Base-by-base conservation (phyloP, 768 basidiomycete species). In the Boletus bicolor region DNA sequence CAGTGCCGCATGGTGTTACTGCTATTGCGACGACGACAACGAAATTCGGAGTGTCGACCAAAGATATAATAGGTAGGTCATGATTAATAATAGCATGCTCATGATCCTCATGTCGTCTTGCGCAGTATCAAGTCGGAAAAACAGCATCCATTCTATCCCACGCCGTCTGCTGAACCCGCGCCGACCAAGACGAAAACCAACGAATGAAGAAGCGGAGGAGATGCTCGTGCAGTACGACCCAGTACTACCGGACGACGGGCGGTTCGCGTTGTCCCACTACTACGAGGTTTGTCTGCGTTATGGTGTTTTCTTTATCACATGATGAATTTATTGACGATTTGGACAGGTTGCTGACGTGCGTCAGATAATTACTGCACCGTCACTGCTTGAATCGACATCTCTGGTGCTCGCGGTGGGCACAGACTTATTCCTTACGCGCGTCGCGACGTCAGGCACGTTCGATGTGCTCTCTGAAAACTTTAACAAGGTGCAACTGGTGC, bases 381-480 rank as follows among this genome's bases (percentile, higher is more conserved):
- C 94, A 0, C 78, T 91, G 3, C 82, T 97, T 26, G 96, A 98
- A 71, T 95, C 93, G 5, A 98, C 93, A 0, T 93, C 93, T 0
- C 73, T 98, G 7, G 82, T 98, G 28, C 85, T 98, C 65, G 83
- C 86, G 1, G 85, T 86, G 64, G 95, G 96, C 5, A 78, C 94
- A 8, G 96, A 98, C 72, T 77, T 98, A 60, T 98, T 98, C 80
- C 75, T 85, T 28, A 91, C 91, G 11, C 82, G 93, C 15, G 80
- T 91, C 5, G 82, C 90, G 38, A 93, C 95, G 2, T 94, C 92
- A 11, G 85, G 83, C 39, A 92, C 93, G 19, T 98, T 98, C 64
- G 96, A 98, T 66, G 85, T 97, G 26, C 81, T 98, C 8, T 91
- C 82, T 63, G 89, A 94, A 70, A 86, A 78, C 65, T 98, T 98